These are phyloP conservation scores for Byssoonygena ceratinophila DNA, from an alignment of 2,329 filamentous ascomycete species.

Conservation along the genomic window DNA sequence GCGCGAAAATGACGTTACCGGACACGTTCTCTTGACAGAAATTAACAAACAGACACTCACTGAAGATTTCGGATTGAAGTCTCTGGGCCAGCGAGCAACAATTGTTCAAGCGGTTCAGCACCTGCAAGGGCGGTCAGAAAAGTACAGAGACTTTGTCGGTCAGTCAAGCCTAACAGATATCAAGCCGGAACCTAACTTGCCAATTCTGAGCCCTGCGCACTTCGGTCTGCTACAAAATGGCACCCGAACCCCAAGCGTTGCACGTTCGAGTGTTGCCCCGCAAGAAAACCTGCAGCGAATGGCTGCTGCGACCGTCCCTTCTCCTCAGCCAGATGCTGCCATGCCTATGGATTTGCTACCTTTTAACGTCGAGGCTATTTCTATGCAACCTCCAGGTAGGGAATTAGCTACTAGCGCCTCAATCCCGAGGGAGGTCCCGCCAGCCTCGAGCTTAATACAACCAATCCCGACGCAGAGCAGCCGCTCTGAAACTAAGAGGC, in stretches of 20 bases:
- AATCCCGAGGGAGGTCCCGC: background rate
- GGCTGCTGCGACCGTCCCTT: background rate
- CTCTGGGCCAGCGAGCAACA: constrained; percentile 48
- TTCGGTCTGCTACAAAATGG: constrained; percentile 9
- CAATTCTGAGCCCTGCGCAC: background rate
- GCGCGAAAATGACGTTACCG: constrained; percentile 54
- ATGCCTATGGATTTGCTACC: background rate
- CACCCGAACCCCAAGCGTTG: background rate
- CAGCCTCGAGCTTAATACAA: background rate
- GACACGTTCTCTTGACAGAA: constrained; percentile 51
- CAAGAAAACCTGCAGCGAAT: background rate
- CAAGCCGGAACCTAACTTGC: background rate
- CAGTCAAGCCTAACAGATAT: background rate
- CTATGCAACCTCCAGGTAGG: background rate
- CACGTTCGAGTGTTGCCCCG: background rate
- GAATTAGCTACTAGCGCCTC: background rate
- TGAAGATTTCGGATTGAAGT: constrained; percentile 49
- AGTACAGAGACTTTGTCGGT: constrained; percentile 33
- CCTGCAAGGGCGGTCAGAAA: constrained; percentile 44
- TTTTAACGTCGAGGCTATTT: background rate
- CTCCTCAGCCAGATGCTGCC: background rate
- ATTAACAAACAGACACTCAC: constrained; percentile 41
- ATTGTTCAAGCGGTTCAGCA: constrained; percentile 49
- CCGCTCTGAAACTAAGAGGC: background rate
- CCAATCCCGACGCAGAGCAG: background rate